Percentiles rank a stretch among this genome's conserved stretches.
These are phyloP conservation scores for Talaromyces piceae DNA, from an alignment of 2,329 filamentous ascomycete species.

Conservation along the genomic window DNA sequence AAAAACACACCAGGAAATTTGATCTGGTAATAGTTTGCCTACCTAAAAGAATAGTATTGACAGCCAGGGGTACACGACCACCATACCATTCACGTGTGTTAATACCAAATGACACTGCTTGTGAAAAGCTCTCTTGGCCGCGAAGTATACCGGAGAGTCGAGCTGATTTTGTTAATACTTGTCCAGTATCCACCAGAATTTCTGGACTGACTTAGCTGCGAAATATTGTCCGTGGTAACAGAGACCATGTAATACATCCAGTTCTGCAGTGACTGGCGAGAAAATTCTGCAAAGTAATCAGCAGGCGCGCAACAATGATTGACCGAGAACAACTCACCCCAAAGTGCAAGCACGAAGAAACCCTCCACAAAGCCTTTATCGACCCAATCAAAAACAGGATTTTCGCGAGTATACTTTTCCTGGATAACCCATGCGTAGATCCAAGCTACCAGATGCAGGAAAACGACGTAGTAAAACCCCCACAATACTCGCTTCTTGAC, in stretches of 20 bases:
- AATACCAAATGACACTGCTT: conserved; percentile 38
- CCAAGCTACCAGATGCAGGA: conserved; percentile 43
- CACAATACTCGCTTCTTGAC: conserved; percentile 38
- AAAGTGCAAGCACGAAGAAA: conserved; percentile 43
- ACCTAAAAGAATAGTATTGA: conserved; percentile 33
- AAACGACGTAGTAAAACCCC: conserved; percentile 41
- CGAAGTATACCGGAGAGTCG: conserved; percentile 38
- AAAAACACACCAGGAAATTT: too few relatives aligned
- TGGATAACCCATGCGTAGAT: conserved; percentile 48
- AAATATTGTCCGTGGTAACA: conserved; percentile 50
- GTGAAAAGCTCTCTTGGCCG: conserved; percentile 40
- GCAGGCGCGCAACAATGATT: conserved; percentile 15
- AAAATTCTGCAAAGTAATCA: conserved; percentile 27
- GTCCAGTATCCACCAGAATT: not conserved
- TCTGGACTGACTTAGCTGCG: conserved; percentile 30
- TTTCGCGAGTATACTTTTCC: conserved; percentile 42
- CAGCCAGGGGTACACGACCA: conserved; percentile 34
- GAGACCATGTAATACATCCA: conserved; percentile 52
- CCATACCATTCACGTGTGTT: conserved; percentile 39
- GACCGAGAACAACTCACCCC: conserved; percentile 21
- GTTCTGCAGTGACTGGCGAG: conserved; percentile 47
- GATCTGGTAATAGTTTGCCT: too few relatives aligned
- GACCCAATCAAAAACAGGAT: conserved; percentile 35
- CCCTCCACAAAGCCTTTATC: conserved; percentile 40
- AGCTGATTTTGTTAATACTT: conserved; percentile 11